A percentile compares a stretch with the other conserved stretches of the same genome.
Evolutionary conservation across 805 yeast species (phyloP).

Genomic region (Saccharomycopsis capsularis): DNA sequence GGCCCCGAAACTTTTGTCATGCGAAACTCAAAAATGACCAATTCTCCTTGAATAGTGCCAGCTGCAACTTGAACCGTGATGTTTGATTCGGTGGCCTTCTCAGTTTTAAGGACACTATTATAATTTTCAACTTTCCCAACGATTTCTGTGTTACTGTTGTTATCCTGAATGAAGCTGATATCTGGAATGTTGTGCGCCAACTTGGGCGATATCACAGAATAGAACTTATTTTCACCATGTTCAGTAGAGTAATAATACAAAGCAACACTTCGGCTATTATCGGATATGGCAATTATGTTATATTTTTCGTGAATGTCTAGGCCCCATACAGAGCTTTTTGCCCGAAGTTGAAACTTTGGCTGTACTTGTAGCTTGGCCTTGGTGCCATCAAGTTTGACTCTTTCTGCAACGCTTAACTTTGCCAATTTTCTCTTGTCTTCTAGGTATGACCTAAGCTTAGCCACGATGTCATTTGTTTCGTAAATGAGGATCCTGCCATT

Average conservation of each 20-base stretch:
- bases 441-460: slow-evolving; percentile 7
- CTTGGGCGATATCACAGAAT: slow-evolving; percentile 33
- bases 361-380: slow-evolving; percentile 22
- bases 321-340: slow-evolving; percentile 56
- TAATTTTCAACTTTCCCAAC: too few relatives aligned
- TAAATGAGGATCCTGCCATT: slow-evolving; percentile 45
- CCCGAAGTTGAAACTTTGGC: slow-evolving; percentile 29
- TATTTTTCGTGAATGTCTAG: slow-evolving; percentile 36
- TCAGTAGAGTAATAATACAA: slow-evolving; percentile 31
- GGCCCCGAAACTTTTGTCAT: slow-evolving; percentile 30
- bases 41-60: slow-evolving; percentile 29
- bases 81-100: not conserved
- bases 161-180: slow-evolving; percentile 33
- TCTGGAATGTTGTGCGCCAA: slow-evolving; percentile 53
- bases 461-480: slow-evolving; percentile 30
- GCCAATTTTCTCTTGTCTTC: not conserved
- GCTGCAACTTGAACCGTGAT: not conserved
- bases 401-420: not conserved
- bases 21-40: slow-evolving; percentile 33
- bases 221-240: slow-evolving; percentile 18
- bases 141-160: not conserved
- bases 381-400: not conserved
- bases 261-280: slow-evolving; percentile 44
- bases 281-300: slow-evolving; percentile 42
- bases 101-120: not conserved